A percentile compares a stretch with the other conserved stretches of the same genome.
Evolutionary conservation across 169 alveolate genomes (phyloP).

Genomic region (Eimeria mitis): DNA sequence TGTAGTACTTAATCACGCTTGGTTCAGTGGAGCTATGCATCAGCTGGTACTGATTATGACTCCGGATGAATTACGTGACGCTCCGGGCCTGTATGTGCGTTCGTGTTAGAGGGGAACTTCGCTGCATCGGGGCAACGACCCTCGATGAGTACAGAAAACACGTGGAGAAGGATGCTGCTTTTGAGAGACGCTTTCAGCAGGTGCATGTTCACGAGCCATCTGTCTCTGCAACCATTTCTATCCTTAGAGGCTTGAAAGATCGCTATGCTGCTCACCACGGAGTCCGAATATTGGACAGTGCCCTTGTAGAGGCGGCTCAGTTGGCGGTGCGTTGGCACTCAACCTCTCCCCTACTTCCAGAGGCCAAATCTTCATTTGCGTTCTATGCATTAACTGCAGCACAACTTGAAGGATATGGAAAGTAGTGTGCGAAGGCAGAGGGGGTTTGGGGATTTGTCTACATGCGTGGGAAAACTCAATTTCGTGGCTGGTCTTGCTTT

Average conservation of each 20-base stretch:
- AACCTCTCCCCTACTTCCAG: neutral
- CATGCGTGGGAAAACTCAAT: neutral
- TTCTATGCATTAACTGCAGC: neutral
- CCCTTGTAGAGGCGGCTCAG: conserved; percentile 93
- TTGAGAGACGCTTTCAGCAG: conserved; percentile 94
- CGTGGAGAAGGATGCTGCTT: conserved; percentile 94
- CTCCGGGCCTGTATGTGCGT: neutral
- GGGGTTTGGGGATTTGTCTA: neutral
- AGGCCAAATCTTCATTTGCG: neutral
- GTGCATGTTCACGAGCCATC: conserved; percentile 91
- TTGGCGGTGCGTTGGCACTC: conserved; percentile 86
- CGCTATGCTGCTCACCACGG: conserved; percentile 95
- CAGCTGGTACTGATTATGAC: neutral
- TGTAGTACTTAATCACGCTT: neutral
- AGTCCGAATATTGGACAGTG: conserved; percentile 92
- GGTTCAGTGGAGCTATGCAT: neutral
- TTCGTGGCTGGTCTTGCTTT: neutral
- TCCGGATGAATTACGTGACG: neutral
- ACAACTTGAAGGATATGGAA: neutral
- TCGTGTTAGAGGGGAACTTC: conserved; percentile 58
- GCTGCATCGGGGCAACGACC: conserved; percentile 94
- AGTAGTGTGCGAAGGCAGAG: neutral
- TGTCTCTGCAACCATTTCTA: conserved; percentile 93
- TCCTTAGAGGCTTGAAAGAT: conserved; percentile 92
- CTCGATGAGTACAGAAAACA: conserved; percentile 93